Evolutionary conservation across 768 basidiomycete species (phyloP), one percentile per base, ranked within the genome.

Genomic region (Agaricus sinodeliciosus): DNA sequence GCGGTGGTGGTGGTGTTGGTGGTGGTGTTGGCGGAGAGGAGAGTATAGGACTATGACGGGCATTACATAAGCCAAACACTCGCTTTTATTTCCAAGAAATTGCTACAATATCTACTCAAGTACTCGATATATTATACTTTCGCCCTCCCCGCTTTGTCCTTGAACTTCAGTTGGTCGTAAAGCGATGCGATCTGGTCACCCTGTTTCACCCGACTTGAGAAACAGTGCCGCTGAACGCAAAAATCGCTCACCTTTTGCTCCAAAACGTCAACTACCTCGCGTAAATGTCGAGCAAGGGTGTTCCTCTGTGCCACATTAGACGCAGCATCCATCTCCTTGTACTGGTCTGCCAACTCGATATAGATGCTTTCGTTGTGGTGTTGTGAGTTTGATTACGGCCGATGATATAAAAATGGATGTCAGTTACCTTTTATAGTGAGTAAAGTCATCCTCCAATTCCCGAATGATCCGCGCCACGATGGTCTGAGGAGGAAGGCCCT

Each of bases 391-490:
- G 22, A 47, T 39, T n/a, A 19, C 35, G 51, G 25, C 18, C 31
- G 31, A 36, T 35, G 42, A 51, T 34, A 1, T 31, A 7, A 18
- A 16, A n/a, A 39, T 35, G 43, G 43, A 54, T 22, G 15, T 34
- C 25, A 72, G 83, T 26, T 58, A 97, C 96, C 87, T 84, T 69
- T 92, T 96, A 67, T 94, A 95, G 69, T 93, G 91, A 34, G 81
- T 81, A 62, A 97, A 98, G 63, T 99, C 95, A 56, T 93, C 93
- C 64, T 98, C 95, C 7, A 99, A 73, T 67, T 95, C 92, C 55
- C 86, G 66, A 27, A 97, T 71, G 9, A 96, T 91, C 3, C 88
- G 75, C 26, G 83, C 77, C 3, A 96, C 77, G 11, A 95, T 81
- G 0, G 93, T 94, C 67, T 97, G 94, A 19, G 92, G 88, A 1